phyloP scores from a whole-genome alignment of 2,329 filamentous ascomycete species.

The Fusarium sp. region DNA sequence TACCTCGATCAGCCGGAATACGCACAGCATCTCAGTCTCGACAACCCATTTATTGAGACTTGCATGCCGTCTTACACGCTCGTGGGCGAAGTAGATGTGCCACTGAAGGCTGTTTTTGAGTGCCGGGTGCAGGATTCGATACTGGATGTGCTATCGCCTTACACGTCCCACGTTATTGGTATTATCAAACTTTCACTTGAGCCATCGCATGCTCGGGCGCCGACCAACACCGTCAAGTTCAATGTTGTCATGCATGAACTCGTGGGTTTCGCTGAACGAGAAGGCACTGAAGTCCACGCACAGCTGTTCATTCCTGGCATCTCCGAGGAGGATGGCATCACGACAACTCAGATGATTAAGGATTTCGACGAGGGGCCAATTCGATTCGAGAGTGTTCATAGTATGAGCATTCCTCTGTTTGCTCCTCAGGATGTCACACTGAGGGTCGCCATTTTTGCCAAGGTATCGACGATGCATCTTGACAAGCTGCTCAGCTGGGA shows the following conservation, averaged over 20 bases:
- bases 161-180: slow-evolving; percentile 89
- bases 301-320: slow-evolving; percentile 95
- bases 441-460: slow-evolving; percentile 90
- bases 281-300: slow-evolving; percentile 94
- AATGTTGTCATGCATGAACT: slow-evolving; percentile 99
- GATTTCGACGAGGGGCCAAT: slow-evolving; percentile 94
- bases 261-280: slow-evolving; percentile 91
- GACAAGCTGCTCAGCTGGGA: slow-evolving; percentile 99
- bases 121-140: slow-evolving; percentile 93
- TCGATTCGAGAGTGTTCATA: slow-evolving; percentile 97
- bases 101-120: slow-evolving; percentile 91
- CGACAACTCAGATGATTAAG: slow-evolving; percentile 92
- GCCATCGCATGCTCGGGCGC: slow-evolving; percentile 91
- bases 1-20: slow-evolving; percentile 97
- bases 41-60: slow-evolving; percentile 91
- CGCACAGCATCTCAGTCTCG: slow-evolving; percentile 88
- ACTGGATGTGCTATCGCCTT: slow-evolving; percentile 90
- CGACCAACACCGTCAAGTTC: slow-evolving; percentile 93
- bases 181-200: slow-evolving; percentile 92
- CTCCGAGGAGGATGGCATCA: slow-evolving; percentile 89
- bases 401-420: slow-evolving; percentile 90
- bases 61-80: slow-evolving; percentile 94
- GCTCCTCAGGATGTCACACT: slow-evolving; percentile 76
- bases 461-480: slow-evolving; percentile 91
- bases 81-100: slow-evolving; percentile 92